Evolutionary conservation across 768 basidiomycete genomes (phyloP).

Genomic region (Tubosaeta sp.): DNA sequence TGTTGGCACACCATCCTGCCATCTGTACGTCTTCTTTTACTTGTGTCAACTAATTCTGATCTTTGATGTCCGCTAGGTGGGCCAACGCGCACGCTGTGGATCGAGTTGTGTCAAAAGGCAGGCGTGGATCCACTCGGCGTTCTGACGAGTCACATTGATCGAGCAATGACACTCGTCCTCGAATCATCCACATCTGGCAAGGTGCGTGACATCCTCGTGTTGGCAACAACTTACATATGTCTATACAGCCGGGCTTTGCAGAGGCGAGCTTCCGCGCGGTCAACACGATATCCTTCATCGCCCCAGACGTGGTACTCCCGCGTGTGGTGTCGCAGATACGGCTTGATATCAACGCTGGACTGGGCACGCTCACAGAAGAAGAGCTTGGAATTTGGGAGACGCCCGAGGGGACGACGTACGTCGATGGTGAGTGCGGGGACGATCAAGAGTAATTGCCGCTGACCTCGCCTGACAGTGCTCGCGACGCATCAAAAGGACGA

Average conservation of each 20-base stretch:
- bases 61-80: constrained; percentile 12
- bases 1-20: constrained; percentile 70
- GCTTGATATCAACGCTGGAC: constrained; percentile 58
- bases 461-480: constrained; percentile 44
- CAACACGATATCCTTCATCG: constrained; percentile 76
- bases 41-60: not conserved
- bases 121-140: constrained; percentile 62
- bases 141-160: constrained; percentile 46
- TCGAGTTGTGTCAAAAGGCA: constrained; percentile 73
- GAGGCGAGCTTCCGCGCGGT: constrained; percentile 74
- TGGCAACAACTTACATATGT: not conserved
- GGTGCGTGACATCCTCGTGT: constrained; percentile 29
- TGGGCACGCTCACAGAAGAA: constrained; percentile 61
- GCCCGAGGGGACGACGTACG: constrained; percentile 72
- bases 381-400: constrained; percentile 87
- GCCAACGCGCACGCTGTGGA: constrained; percentile 47
- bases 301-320: constrained; percentile 63
- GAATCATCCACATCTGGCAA: constrained; percentile 46
- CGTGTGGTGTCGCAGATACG: constrained; percentile 64
- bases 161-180: constrained; percentile 46
- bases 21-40: constrained; percentile 41
- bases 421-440: constrained; percentile 59
- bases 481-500: constrained; percentile 52
- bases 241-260: constrained; percentile 41
- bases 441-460: not conserved